These are phyloP conservation scores for Xylariaceae sp. DNA, from an alignment of 2,329 filamentous ascomycete genomes.

Conservation along the genomic window DNA sequence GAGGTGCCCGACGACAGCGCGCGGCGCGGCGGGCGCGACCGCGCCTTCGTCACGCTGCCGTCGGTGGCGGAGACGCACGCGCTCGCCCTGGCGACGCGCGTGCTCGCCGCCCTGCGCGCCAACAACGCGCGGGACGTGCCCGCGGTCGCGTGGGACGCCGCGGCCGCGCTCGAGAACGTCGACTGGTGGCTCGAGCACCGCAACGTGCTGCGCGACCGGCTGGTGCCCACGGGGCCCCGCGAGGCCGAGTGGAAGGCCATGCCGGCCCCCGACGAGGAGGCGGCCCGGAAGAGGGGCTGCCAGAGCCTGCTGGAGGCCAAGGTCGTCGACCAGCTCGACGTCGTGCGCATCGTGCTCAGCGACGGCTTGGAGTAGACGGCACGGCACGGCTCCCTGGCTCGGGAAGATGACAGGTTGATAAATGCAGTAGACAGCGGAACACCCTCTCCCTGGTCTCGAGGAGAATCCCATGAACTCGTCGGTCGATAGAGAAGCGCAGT, in stretches of 20 bases:
- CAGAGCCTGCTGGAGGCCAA: constrained; percentile 69
- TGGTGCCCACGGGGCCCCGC: constrained; percentile 64
- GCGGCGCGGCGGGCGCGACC: constrained; percentile 39
- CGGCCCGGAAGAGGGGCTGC: constrained; percentile 31
- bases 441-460: no score
- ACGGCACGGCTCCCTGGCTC: no score
- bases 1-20: constrained; percentile 51
- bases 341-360: constrained; percentile 47
- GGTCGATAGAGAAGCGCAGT: no score
- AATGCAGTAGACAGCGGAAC: no score
- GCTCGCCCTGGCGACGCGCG: constrained; percentile 65
- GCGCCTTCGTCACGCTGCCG: constrained; percentile 59
- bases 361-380: constrained; percentile 43
- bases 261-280: constrained; percentile 22
- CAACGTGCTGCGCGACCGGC: constrained; percentile 60
- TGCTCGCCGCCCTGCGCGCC: constrained; percentile 59
- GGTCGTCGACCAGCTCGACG: constrained; percentile 61
- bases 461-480: no score
- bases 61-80: constrained; percentile 73
- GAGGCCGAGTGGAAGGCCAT: constrained; percentile 56
- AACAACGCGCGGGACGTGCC: constrained; percentile 67
- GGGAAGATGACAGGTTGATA: no score
- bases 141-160: constrained; percentile 66
- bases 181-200: constrained; percentile 71
- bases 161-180: constrained; percentile 68